Evolutionary conservation across 495 filamentous ascomycete species (phyloP).

Genomic region (Usnea hakonensis): DNA sequence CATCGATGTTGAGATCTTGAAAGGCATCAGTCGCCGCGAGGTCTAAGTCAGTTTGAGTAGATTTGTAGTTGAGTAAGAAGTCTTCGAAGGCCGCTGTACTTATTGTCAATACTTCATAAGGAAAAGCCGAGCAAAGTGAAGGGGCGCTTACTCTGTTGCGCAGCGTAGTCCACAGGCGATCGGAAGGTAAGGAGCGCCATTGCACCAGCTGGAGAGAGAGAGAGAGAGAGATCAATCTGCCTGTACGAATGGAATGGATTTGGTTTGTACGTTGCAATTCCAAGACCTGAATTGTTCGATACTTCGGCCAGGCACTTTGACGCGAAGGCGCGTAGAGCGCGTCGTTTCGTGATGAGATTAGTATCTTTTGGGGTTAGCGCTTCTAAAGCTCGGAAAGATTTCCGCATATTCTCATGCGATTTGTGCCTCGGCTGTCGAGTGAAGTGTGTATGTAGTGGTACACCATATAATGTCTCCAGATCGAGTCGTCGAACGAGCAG

Average conservation of each 20-base stretch:
- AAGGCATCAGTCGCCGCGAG: conserved; percentile 65
- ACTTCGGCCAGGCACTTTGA: neutral
- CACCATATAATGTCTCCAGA: neutral
- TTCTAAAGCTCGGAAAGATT: neutral
- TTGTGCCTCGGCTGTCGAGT: conserved; percentile 1
- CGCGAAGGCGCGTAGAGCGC: conserved; percentile 4
- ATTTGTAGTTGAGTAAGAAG: conserved; percentile 85
- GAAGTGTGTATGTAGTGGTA: neutral
- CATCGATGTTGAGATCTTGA: conserved; percentile 77
- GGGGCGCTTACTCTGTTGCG: conserved; percentile 59
- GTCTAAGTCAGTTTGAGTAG: conserved; percentile 59
- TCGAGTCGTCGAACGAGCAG: neutral
- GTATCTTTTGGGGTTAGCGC: neutral
- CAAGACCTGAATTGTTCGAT: neutral
- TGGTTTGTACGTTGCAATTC: neutral
- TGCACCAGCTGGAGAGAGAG: conserved; percentile 23
- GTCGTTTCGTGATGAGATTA: neutral
- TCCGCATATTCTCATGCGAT: neutral
- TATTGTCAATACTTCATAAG: conserved; percentile 10
- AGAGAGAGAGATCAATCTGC: conserved; percentile 3
- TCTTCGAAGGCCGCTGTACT: conserved; percentile 63
- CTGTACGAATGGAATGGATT: neutral
- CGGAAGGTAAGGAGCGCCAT: conserved; percentile 77
- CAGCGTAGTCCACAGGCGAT: conserved; percentile 73
- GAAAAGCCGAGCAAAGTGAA: neutral